Base-by-base conservation (phyloP, 148 eudicot genomes). In the Limonium bicolor region DNA sequence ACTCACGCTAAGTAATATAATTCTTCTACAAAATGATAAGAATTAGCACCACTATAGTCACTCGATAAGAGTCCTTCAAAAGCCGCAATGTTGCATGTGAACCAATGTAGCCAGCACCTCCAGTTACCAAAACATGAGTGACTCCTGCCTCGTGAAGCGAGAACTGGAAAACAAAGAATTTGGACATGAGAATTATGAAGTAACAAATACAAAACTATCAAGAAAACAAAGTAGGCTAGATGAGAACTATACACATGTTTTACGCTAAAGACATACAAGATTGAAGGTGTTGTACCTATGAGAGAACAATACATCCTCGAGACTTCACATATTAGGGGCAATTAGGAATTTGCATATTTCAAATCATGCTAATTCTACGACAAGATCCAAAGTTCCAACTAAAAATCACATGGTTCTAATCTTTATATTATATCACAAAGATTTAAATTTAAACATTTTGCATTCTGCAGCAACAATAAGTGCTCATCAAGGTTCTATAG, bases 61-160 rank as follows among this genome's bases (percentile, higher is more conserved):
- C 96, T 33, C 96, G 92, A 27, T 83, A 65, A 3, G 72, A 65
- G 45, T 88, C 94, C 54, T 80, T 74, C 3, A 88, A 48, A 62
- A 88, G 96, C 16, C 94, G 71, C 29, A 88, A 50, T 21, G 83
- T 66, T 51, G 96, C 96, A 66, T 88, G 96, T 15, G 96, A 88
- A 20, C 96, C 96, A 65, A 88, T 88, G 61, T 76, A 88, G 31
- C 94, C 96, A 43, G 94, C 96, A 51, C 96, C 96, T 64, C 96
- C 96, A 13, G 96, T 83, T 20, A 88, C 86, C 37, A 88, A 66
- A 25, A 88, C 94, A 61, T 88, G 94, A 54, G 78, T 80, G 15
- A 88, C 83, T 20, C 90, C 94, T 4, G 71, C 53, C 50, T 88
- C 86, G 50, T 43, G 86, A 12, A 30, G 70, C 25, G 96, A 74